Evolutionary conservation across 441 rosid species (phyloP).

Genomic region (Hura crepitans): DNA sequence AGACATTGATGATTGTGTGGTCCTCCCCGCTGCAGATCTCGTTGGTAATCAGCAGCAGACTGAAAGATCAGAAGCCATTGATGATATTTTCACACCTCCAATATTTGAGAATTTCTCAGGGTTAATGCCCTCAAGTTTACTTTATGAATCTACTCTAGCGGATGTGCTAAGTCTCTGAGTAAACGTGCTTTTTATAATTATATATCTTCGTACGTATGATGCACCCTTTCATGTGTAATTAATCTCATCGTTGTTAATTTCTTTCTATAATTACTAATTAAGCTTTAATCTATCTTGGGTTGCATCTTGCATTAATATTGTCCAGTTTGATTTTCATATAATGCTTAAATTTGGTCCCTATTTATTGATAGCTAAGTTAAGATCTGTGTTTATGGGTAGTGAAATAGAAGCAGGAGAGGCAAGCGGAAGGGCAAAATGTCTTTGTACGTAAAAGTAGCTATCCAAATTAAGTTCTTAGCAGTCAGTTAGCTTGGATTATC

Average conservation of each 20-base stretch:
- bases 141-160: slow-evolving; percentile 14
- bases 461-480: too few relatives aligned
- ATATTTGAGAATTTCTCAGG: slow-evolving; percentile 30
- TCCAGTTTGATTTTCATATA: too few relatives aligned
- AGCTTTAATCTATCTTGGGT: not conserved
- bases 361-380: too few relatives aligned
- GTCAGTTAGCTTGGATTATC: not conserved
- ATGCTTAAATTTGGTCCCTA: too few relatives aligned
- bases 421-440: not conserved
- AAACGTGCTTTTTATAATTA: not conserved
- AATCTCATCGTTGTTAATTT: not conserved
- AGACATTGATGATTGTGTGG: slow-evolving; percentile 5
- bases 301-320: too few relatives aligned
- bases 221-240: not conserved
- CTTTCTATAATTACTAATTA: not conserved
- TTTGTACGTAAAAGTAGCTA: not conserved
- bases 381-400: not conserved
- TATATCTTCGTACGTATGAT: not conserved
- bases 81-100: slow-evolving; percentile 26
- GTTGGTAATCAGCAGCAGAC: not conserved
- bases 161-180: not conserved
- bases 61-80: slow-evolving; percentile 19
- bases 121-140: slow-evolving; percentile 17
- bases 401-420: not conserved
- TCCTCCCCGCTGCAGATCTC: slow-evolving; percentile 1